Conservation (phyloP, 2,329 filamentous ascomycete species). For the Ceratocystis destructans region DNA sequence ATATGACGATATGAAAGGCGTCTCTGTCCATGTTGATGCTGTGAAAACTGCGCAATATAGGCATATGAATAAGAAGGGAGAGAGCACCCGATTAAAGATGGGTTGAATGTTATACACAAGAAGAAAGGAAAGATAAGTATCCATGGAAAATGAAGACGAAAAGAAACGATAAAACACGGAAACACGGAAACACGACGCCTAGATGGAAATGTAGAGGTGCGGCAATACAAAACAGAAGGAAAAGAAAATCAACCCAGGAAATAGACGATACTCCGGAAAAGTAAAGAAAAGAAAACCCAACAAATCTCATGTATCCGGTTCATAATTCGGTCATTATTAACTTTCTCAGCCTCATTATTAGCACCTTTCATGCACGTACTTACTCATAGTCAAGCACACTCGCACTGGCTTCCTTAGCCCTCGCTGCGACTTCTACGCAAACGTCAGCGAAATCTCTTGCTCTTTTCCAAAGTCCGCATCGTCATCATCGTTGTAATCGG, state of each 20-base stretch:
- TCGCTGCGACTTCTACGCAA: constrained; percentile 40
- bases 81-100: neutral
- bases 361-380: constrained; percentile 2
- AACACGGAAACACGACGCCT: neutral
- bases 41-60: neutral
- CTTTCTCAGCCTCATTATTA: neutral
- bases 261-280: neutral
- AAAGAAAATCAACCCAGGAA: neutral
- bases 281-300: neutral
- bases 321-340: neutral
- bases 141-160: neutral
- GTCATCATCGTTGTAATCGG: constrained; percentile 46
- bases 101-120: constrained; percentile 2
- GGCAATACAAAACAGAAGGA: neutral
- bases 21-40: neutral
- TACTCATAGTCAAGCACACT: neutral
- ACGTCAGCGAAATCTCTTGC: constrained; percentile 67
- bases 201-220: neutral
- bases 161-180: neutral
- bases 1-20: constrained; percentile 4
- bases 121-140: neutral
- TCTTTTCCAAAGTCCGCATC: constrained; percentile 49
- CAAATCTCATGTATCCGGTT: neutral
- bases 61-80: neutral
- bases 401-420: neutral